Base-by-base conservation (phyloP, 192 early-diverging fungal species). In the Umbelopsis isabellina region DNA sequence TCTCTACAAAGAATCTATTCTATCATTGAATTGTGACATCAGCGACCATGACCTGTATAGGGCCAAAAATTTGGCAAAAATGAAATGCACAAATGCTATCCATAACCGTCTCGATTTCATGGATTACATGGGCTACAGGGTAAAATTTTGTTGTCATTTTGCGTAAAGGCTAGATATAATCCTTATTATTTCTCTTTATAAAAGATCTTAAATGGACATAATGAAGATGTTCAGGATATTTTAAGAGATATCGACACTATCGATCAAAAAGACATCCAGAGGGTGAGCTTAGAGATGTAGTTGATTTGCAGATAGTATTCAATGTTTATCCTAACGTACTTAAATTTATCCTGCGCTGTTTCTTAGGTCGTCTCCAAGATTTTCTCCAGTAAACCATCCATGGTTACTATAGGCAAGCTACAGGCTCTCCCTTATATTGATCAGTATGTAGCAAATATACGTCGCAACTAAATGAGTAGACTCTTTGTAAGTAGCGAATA, bases 81-180 rank as follows among this genome's bases (percentile, higher is more conserved):
- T 61, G 55, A 61, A 35, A 11, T 15, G 27, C 27, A 5, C 13
- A 7, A 12, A 35, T 13, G 33, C 33, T 35, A 30, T 30, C 1
- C 27, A 61, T 25, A 61, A 30, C 27, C 25, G 55, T n/a, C 30
- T 61, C 25, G 55, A 61, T 35, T 61, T 30, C 21, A 61, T 61
- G 55, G 55, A 61, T 18, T 35, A 33, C 13, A 15, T 61, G 12
- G 55, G 55, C 16, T 61, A 27, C 27, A 61, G 55, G 10, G 55
- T 61, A 16, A 61, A 30, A 9, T 41, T 41, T 6, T 41, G 37
- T 3, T 30, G 6, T 9, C 0, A 1, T 41, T 2, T 41, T 41
- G 6, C 6, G 1, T 41, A 5, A 41, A 10, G 0, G 27, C 27
- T 2, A 30, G 1, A 30, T 30, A 30, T 30, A 2, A 30, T 30